Conservation (phyloP, 805 yeast species). For the Starmerella potacharoeniae region DNA sequence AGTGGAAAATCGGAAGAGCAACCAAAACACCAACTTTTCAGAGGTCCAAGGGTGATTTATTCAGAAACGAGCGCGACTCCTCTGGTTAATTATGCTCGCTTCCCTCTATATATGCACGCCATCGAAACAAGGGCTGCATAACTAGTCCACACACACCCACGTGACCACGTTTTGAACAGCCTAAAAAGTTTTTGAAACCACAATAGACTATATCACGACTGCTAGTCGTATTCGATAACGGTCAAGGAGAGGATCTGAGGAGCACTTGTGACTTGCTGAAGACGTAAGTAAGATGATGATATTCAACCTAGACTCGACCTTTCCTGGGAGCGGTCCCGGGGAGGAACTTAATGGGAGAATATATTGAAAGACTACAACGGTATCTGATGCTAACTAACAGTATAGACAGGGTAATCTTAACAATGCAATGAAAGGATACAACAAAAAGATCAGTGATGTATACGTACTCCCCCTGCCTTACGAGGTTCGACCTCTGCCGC, state of each 20-base stretch:
- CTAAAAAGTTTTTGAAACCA: too few relatives aligned
- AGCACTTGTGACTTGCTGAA: not conserved
- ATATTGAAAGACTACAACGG: slow-evolving; percentile 81
- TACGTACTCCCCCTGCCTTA: slow-evolving; percentile 45
- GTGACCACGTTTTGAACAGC: too few relatives aligned
- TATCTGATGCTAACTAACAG: slow-evolving; percentile 52
- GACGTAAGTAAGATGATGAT: slow-evolving; percentile 22
- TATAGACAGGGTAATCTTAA: not conserved
- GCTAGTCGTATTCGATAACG: too few relatives aligned
- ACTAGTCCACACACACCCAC: too few relatives aligned
- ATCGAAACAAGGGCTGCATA: too few relatives aligned
- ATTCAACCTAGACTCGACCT: slow-evolving; percentile 16
- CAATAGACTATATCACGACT: too few relatives aligned
- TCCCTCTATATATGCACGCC: too few relatives aligned
- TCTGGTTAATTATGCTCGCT: too few relatives aligned
- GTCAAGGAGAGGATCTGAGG: not conserved
- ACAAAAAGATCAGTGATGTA: slow-evolving; percentile 13
- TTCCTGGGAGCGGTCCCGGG: slow-evolving; percentile 27
- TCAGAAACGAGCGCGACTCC: too few relatives aligned
- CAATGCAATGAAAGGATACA: slow-evolving; percentile 12
- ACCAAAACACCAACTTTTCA: too few relatives aligned
- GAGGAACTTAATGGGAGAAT: slow-evolving; percentile 13
- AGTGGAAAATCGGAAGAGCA: too few relatives aligned
- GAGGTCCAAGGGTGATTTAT: too few relatives aligned
- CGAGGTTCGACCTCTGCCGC: slow-evolving; percentile 39